These are phyloP conservation scores for Erythrobasidium hasegawianum DNA, from an alignment of 1,284 basidiomycete genomes.

Conservation along the genomic window DNA sequence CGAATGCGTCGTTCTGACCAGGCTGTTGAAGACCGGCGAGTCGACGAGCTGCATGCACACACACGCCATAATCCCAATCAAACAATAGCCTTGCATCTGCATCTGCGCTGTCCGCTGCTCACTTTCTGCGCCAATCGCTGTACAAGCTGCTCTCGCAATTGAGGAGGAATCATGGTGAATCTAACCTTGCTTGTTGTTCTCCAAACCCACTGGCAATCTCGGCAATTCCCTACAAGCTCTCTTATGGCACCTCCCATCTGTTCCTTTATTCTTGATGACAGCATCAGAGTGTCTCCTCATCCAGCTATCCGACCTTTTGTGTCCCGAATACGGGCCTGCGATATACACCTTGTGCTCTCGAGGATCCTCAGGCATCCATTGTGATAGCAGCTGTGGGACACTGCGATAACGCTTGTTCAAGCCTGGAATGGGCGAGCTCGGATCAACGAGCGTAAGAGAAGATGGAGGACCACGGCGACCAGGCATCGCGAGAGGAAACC, in stretches of 20 bases:
- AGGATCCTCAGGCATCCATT: background rate
- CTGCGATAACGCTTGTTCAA: background rate
- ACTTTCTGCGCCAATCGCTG: slow-evolving; percentile 28
- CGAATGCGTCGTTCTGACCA: slow-evolving; percentile 21
- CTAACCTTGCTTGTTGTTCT: background rate
- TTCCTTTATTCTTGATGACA: too few species aligned
- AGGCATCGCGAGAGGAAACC: background rate
- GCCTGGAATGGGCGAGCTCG: background rate
- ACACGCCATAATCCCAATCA: too few species aligned
- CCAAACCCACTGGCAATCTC: background rate
- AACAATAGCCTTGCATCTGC: background rate
- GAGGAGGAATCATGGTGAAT: slow-evolving; percentile 23
- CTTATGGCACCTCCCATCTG: too few species aligned
- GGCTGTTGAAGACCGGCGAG: slow-evolving; percentile 25
- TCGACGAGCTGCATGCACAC: slow-evolving; percentile 31
- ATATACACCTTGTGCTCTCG: background rate
- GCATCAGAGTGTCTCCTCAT: too few species aligned
- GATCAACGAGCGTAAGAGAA: background rate
- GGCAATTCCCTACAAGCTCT: too few species aligned
- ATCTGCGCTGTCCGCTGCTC: background rate
- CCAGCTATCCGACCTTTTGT: too few species aligned
- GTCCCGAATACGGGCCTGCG: background rate
- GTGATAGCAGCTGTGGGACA: background rate
- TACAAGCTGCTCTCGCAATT: slow-evolving; percentile 26
- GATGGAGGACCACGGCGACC: background rate